phyloP scores from a whole-genome alignment of 768 basidiomycete genomes.

The Hygrocybe punicea region DNA sequence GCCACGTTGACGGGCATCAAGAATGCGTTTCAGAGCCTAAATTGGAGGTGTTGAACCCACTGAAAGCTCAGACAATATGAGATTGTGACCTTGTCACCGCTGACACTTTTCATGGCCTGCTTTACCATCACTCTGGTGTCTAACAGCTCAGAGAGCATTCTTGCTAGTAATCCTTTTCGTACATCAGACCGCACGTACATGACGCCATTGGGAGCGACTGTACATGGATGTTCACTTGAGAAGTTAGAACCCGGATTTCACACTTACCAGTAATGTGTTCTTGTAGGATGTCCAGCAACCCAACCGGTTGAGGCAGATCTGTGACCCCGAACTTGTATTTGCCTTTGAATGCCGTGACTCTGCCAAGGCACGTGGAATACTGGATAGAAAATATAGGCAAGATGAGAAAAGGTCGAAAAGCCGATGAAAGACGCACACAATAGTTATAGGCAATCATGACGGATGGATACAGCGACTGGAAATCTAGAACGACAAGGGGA shows the following conservation, averaged over 20 bases:
- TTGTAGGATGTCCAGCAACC: conserved; percentile 63
- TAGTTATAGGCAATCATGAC: conserved; percentile 99
- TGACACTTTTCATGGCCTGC: conserved; percentile 84
- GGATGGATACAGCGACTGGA: conserved; percentile 94
- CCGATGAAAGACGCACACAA: conserved; percentile 37
- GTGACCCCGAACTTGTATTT: conserved; percentile 84
- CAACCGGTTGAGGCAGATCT: conserved; percentile 64
- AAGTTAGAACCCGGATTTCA: not conserved
- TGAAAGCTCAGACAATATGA: not conserved
- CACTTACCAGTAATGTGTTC: conserved; percentile 72
- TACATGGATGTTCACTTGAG: not conserved
- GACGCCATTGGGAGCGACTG: conserved; percentile 94
- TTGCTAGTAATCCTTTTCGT: conserved; percentile 77
- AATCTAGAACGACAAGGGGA: conserved; percentile 91
- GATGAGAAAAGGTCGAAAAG: not conserved
- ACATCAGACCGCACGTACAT: conserved; percentile 87
- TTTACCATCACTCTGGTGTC: conserved; percentile 99
- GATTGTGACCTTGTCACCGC: conserved; percentile 63
- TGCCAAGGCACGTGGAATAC: conserved; percentile 93
- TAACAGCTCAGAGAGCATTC: conserved; percentile 90
- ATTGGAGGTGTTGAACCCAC: not conserved
- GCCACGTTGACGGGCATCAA: conserved; percentile 89
- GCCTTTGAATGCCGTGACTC: conserved; percentile 82
- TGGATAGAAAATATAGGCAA: not conserved
- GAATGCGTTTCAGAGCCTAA: conserved; percentile 68